phyloP scores from a whole-genome alignment of 2,329 filamentous ascomycete genomes.

The Fusarium sp. region DNA sequence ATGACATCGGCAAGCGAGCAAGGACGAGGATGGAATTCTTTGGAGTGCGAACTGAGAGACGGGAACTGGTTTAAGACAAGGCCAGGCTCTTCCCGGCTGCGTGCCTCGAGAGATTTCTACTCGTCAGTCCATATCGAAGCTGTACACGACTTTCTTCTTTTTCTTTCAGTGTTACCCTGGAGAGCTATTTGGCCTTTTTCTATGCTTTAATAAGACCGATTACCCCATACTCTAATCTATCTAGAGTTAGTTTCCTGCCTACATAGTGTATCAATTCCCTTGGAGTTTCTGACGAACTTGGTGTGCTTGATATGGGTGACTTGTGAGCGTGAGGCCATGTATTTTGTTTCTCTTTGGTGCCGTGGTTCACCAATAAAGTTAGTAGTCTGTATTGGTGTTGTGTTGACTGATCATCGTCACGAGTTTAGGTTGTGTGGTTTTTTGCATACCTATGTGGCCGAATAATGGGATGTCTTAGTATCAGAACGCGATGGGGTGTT shows the following conservation, averaged over 20 bases:
- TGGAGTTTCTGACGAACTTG: slow-evolving; percentile 40
- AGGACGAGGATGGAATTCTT: slow-evolving; percentile 32
- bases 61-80: slow-evolving; percentile 11
- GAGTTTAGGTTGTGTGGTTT: no score
- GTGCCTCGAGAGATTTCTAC: slow-evolving; percentile 13
- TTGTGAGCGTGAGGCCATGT: neutral
- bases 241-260: slow-evolving; percentile 51
- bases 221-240: slow-evolving; percentile 52
- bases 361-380: neutral
- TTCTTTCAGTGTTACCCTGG: slow-evolving; percentile 55
- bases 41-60: slow-evolving; percentile 5
- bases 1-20: slow-evolving; percentile 44
- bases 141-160: slow-evolving; percentile 52
- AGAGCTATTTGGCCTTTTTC: slow-evolving; percentile 55
- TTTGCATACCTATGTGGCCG: no score
- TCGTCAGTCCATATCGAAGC: slow-evolving; percentile 33
- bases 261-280: slow-evolving; percentile 45
- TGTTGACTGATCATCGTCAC: neutral
- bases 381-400: no score
- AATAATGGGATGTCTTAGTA: no score
- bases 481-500: no score
- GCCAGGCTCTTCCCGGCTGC: slow-evolving; percentile 24
- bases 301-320: neutral
- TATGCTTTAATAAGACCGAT: slow-evolving; percentile 57
- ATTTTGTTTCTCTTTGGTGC: neutral